Conservation (phyloP, 169 alveolate genomes). For the Plasmodium gaboni region DNA sequence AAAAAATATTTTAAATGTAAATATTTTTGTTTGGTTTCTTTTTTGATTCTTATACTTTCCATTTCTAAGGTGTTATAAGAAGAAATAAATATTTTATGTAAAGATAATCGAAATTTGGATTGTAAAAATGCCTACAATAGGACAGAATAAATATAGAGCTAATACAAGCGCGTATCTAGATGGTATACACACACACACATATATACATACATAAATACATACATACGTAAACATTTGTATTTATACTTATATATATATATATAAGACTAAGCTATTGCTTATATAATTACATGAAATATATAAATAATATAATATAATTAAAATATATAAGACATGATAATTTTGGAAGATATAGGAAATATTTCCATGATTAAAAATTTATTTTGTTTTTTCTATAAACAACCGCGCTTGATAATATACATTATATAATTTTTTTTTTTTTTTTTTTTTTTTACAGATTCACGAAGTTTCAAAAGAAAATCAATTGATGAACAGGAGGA, state of each 20-base stretch:
- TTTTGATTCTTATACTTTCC: neutral
- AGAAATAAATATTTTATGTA: constrained; percentile 9
- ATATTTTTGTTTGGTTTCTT: constrained; percentile 10
- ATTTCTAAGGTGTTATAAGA: neutral
- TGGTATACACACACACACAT: constrained; percentile 23
- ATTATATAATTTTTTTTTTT: neutral
- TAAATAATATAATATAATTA: neutral
- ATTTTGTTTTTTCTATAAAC: neutral
- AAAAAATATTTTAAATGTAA: constrained; percentile 22
- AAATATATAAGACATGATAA: neutral
- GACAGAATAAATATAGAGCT: constrained; percentile 53
- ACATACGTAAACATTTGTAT: too few species aligned
- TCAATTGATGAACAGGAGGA: constrained; percentile 74
- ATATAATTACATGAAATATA: neutral
- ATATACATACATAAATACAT: too few species aligned
- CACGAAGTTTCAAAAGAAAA: constrained; percentile 68
- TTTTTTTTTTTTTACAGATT: constrained; percentile 17
- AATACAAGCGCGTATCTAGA: constrained; percentile 41
- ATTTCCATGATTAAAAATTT: neutral
- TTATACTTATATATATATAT: neutral
- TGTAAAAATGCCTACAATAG: constrained; percentile 73
- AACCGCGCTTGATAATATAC: too few species aligned
- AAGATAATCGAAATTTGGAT: constrained; percentile 2
- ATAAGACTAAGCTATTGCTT: neutral
- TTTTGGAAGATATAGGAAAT: too few species aligned